Evolutionary conservation across 768 basidiomycete genomes (phyloP).

Genomic region (Boletus huronensis): DNA sequence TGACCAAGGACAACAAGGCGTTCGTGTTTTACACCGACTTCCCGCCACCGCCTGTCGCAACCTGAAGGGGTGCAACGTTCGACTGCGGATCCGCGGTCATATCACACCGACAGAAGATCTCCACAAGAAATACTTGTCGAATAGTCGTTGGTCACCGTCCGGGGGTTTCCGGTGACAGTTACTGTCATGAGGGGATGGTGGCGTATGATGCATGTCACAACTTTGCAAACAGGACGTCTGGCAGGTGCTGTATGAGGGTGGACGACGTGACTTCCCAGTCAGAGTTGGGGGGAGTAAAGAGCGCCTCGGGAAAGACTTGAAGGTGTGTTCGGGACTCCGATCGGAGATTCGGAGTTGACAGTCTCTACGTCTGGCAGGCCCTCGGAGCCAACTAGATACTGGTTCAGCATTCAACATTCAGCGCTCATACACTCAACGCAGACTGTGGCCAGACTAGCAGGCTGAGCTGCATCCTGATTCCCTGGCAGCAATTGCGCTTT

Average conservation of each 20-base stretch:
- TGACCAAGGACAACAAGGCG: background rate
- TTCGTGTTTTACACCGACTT: background rate
- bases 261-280: too few species aligned
- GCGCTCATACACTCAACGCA: background rate
- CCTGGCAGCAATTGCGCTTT: background rate
- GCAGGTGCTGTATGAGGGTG: background rate
- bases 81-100: conserved; percentile 18
- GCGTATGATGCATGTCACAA: background rate
- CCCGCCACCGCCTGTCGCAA: background rate
- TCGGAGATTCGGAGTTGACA: background rate
- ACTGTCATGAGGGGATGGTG: background rate
- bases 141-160: too few species aligned
- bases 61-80: background rate
- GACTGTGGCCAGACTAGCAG: background rate
- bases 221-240: background rate
- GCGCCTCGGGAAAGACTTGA: background rate
- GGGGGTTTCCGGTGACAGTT: too few species aligned
- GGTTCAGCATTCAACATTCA: background rate
- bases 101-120: background rate
- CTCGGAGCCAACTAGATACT: too few species aligned
- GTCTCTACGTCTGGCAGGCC: too few species aligned
- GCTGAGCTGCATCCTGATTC: background rate
- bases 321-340: background rate
- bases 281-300: too few species aligned
- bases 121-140: background rate